Percentiles rank a stretch among this genome's conserved stretches.
Conservation (phyloP, 225 moss, liverwort and hornwort species). For the Pseudoscleropodium purum region DNA sequence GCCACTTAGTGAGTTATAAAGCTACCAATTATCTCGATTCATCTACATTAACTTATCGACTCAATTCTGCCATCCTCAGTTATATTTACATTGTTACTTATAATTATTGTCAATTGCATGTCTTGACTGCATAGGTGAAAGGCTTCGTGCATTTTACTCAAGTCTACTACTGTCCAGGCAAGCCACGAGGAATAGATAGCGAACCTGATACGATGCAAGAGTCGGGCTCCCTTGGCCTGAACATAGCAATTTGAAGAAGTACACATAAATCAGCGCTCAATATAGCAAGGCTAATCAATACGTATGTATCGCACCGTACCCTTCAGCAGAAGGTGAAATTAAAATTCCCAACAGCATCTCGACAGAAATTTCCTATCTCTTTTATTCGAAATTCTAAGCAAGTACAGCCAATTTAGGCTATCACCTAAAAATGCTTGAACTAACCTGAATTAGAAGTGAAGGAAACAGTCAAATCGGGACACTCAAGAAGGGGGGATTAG, state of each 20-base stretch:
- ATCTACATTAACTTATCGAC: not conserved
- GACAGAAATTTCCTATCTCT: not conserved
- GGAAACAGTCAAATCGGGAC: not conserved
- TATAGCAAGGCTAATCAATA: not conserved
- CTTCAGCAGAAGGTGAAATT: not conserved
- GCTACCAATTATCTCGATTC: not conserved
- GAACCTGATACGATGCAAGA: constrained; percentile 92
- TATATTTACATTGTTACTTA: not conserved
- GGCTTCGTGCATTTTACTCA: not conserved
- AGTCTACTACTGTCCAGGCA: not conserved
- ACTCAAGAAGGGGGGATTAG: not conserved
- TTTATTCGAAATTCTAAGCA: not conserved
- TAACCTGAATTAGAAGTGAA: not conserved
- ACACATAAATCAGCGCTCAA: not conserved
- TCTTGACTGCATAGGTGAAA: not conserved
- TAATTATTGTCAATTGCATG: not conserved
- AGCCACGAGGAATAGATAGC: not conserved
- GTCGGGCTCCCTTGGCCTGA: constrained; percentile 78
- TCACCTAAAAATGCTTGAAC: not conserved
- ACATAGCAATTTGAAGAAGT: not conserved
- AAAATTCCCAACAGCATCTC: not conserved
- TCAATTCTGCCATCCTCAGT: not conserved
- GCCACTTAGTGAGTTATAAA: not conserved
- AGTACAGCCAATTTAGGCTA: not conserved
- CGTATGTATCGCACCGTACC: not conserved